phyloP scores from a whole-genome alignment of 2,329 filamentous ascomycete genomes.

The Metarhizium album region DNA sequence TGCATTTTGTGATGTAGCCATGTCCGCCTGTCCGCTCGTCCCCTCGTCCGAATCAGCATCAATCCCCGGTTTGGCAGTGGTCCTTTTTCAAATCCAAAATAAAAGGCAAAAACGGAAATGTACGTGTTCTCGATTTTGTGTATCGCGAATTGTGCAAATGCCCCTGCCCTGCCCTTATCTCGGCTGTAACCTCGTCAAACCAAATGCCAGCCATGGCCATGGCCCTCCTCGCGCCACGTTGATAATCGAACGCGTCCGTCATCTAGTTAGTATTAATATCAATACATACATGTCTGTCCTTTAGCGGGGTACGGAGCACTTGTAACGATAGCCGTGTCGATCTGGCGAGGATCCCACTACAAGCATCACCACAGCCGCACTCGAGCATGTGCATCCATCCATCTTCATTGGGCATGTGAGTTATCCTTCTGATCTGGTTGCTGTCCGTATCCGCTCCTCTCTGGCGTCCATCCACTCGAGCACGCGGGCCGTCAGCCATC shows the following conservation, averaged over 20 bases:
- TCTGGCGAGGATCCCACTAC: constrained; percentile 16
- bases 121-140: background rate
- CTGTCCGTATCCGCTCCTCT: constrained; percentile 2
- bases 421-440: background rate
- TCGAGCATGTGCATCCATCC: constrained; percentile 11
- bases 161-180: background rate
- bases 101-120: too few relatives aligned
- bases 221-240: background rate
- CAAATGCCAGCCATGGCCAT: too few relatives aligned
- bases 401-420: background rate
- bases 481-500: constrained; percentile 4
- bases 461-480: constrained; percentile 2
- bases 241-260: too few relatives aligned
- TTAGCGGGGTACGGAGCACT: too few relatives aligned
- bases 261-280: too few relatives aligned
- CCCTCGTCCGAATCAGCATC: too few relatives aligned
- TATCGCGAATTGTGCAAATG: background rate
- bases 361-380: constrained; percentile 15
- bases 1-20: too few relatives aligned
- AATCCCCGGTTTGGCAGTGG: too few relatives aligned
- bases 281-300: too few relatives aligned
- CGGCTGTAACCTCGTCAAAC: background rate
- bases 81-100: too few relatives aligned
- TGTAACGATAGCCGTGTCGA: too few relatives aligned
- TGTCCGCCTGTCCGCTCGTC: too few relatives aligned